Conservation (phyloP, 2,329 filamentous ascomycete species). For the Curvularia eragrostidis region DNA sequence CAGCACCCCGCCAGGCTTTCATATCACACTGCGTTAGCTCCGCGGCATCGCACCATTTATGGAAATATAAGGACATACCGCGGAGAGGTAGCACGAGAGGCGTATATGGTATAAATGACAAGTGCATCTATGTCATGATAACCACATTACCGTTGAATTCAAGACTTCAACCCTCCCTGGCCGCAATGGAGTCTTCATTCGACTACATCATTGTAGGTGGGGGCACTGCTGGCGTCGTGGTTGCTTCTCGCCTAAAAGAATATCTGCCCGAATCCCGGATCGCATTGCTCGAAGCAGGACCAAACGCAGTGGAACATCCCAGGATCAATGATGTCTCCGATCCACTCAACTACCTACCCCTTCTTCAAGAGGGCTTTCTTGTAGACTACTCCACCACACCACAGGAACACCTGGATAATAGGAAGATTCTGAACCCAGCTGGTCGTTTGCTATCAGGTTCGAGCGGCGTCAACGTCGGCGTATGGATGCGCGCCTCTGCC, state of each 20-base stretch:
- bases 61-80: neutral
- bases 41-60: neutral
- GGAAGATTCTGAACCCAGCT: conserved; percentile 20
- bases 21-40: neutral
- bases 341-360: conserved; percentile 6
- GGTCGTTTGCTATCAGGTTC: conserved; percentile 26
- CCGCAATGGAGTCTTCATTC: conserved; percentile 10
- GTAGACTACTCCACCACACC: conserved; percentile 27
- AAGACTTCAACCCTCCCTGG: neutral
- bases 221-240: conserved; percentile 32
- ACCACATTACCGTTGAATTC: neutral
- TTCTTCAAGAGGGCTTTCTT: conserved; percentile 16
- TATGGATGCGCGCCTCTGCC: conserved; percentile 25
- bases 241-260: conserved; percentile 29
- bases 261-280: conserved; percentile 13
- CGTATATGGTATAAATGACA: neutral
- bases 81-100: too few relatives aligned
- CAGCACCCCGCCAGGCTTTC: neutral
- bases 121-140: neutral
- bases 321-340: conserved; percentile 19
- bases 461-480: conserved; percentile 23
- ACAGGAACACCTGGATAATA: conserved; percentile 20
- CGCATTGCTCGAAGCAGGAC: conserved; percentile 25
- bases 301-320: conserved; percentile 16
- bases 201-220: conserved; percentile 37